Evolutionary conservation across 73 alveolate species (phyloP).

Genomic region (Paraurostyla sp.): DNA sequence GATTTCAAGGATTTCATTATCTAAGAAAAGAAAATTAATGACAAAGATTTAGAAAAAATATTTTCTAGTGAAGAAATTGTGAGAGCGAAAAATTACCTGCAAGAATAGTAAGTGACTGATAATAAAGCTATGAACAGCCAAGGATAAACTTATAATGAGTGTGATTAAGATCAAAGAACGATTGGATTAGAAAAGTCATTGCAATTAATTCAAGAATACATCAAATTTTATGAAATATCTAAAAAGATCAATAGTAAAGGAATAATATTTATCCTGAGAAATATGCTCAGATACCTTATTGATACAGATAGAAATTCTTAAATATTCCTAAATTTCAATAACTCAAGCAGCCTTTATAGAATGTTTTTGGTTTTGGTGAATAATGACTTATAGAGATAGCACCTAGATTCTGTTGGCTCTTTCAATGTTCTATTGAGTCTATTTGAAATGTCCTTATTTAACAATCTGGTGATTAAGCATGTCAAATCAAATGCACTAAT

Average conservation of each 20-base stretch:
- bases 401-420: conserved; percentile 24
- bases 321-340: not conserved
- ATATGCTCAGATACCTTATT: conserved; percentile 39
- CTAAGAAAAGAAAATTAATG: not conserved
- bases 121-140: too few species aligned
- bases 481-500: conserved; percentile 42
- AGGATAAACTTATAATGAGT: too few species aligned
- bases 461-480: conserved; percentile 7
- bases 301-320: not conserved
- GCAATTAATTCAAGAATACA: not conserved
- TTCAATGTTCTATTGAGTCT: not conserved
- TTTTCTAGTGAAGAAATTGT: not conserved
- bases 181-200: not conserved
- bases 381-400: not conserved
- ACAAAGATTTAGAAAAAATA: not conserved
- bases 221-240: not conserved
- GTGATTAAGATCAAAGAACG: not conserved
- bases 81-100: not conserved
- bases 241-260: conserved; percentile 13
- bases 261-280: not conserved
- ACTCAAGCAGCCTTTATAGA: conserved; percentile 25
- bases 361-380: not conserved
- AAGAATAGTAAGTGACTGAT: not conserved
- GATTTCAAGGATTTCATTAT: conserved; percentile 29
- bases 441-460: conserved; percentile 45